Evolutionary conservation across 257 asterid genomes (phyloP).

Genomic region (Plantago elongata): DNA sequence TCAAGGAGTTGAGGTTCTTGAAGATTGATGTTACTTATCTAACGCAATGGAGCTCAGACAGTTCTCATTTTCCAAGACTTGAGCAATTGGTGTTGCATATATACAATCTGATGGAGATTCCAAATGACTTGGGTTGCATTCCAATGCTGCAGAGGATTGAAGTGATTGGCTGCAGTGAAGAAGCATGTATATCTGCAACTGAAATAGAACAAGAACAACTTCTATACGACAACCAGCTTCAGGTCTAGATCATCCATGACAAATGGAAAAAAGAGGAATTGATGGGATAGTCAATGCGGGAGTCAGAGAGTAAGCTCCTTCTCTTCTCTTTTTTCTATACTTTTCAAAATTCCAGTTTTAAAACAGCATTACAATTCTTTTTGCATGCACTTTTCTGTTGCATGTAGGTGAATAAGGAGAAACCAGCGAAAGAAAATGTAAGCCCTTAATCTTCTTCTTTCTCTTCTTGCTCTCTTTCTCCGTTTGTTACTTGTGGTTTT

Average conservation of each 20-base stretch:
- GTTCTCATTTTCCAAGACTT: conserved; percentile 15
- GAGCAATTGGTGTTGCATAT: conserved; percentile 10
- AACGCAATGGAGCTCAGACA: background rate
- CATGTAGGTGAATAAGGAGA: too few species aligned
- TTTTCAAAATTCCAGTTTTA: too few species aligned
- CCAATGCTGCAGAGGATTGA: conserved; percentile 13
- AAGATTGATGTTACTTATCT: background rate
- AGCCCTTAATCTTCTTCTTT: too few species aligned
- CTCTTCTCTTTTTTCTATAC: too few species aligned
- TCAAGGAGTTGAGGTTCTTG: conserved; percentile 17
- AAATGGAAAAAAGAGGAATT: background rate
- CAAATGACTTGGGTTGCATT: background rate
- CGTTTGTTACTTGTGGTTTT: too few species aligned
- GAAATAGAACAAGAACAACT: background rate
- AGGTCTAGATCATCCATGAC: background rate
- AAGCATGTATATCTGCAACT: background rate
- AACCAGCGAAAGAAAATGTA: too few species aligned
- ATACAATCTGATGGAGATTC: conserved; percentile 1
- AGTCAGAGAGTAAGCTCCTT: too few species aligned
- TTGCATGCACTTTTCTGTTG: too few species aligned
- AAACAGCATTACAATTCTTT: too few species aligned
- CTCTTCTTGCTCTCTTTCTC: too few species aligned
- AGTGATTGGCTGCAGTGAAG: background rate
- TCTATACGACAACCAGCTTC: background rate
- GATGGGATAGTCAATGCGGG: background rate